Base-by-base conservation (phyloP, 257 asterid genomes). In the Penstemon barbatus region DNA sequence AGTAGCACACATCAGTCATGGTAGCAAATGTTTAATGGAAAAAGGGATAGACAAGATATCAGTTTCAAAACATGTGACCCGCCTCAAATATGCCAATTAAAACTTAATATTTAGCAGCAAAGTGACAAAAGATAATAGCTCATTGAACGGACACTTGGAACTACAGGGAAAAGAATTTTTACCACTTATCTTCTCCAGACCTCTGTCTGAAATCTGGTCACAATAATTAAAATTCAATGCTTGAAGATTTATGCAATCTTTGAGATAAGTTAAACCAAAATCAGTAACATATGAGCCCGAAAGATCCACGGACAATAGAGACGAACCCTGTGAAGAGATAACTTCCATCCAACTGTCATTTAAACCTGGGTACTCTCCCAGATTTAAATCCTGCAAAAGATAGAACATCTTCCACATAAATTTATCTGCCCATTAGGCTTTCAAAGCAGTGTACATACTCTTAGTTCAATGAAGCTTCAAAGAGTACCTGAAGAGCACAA, bases 401-500 rank as follows among this genome's bases (percentile, higher is more conserved):
- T 25, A 66, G 18, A 64, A 40, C 33, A 25, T 1, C 33, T 25
- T 25, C 33, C 33, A 25, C 33, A 25, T 25, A 2, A 25, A 25
- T 25, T 25, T 25, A 25, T 15, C 18, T 25, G 33, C 33, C 68
- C 41, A 48, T 40, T 46, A 61, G 38, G 18, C 57, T 71, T 61
- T 46, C 53, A 55, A 68, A 63, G 59, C 41, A 63, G 75, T 15
- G n/a, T 11, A 51, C 51, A 37, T 9, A 44, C 49, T 43, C 36
- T 56, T 68, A 40, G 10, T 53, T 40, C n/a, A 43, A 40, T 9
- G 11, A 74, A 50, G 70, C 52, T 71, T 52, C 37, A 52, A 60
- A 53, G 60, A 43, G 67, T 80, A 93, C 99, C 99, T 95, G 92
- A 77, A 95, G 96, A 74, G 94, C 95, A 81, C 98, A 94, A 71